Percentiles rank a stretch among this genome's conserved stretches.
These are phyloP conservation scores for Lagerstroemia speciosa DNA, from an alignment of 345 rosid species.

Conservation along the genomic window DNA sequence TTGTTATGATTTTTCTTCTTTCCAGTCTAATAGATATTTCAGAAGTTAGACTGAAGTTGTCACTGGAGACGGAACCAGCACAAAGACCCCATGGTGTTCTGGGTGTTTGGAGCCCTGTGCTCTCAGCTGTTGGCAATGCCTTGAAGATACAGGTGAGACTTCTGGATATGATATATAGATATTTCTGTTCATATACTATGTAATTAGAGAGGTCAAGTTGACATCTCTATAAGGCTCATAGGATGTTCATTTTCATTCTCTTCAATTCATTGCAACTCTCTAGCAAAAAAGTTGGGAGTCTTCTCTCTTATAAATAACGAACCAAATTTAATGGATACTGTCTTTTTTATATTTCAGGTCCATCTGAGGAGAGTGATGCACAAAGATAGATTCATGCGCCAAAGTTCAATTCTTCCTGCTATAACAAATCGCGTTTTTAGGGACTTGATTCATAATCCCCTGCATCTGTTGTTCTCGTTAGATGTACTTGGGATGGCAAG, in stretches of 20 bases:
- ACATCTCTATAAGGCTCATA: not conserved
- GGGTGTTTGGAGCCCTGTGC: constrained; percentile 93
- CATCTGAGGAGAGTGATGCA: constrained; percentile 94
- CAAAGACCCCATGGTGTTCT: constrained; percentile 90
- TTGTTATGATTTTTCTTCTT: constrained; percentile 13
- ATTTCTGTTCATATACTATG: not conserved
- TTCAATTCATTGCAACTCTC: not conserved
- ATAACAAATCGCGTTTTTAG: constrained; percentile 82
- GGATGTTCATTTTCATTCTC: too few relatives aligned
- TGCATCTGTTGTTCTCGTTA: constrained; percentile 83
- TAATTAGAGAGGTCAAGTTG: not conserved
- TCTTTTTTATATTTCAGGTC: constrained; percentile 35
- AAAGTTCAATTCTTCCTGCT: constrained; percentile 85
- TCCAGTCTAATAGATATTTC: constrained; percentile 93
- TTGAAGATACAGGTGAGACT: constrained; percentile 83
- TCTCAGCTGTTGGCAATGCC: constrained; percentile 97
- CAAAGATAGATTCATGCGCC: constrained; percentile 81
- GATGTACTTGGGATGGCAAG: constrained; percentile 99
- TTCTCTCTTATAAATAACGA: not conserved
- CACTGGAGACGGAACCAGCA: constrained; percentile 81
- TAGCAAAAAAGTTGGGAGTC: not conserved
- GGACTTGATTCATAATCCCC: constrained; percentile 93
- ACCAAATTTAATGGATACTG: not conserved
- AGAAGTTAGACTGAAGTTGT: constrained; percentile 77
- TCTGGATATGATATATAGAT: not conserved